Evolutionary conservation across 2,329 filamentous ascomycete species (phyloP).

Genomic region (Sphaerulina populicola): DNA sequence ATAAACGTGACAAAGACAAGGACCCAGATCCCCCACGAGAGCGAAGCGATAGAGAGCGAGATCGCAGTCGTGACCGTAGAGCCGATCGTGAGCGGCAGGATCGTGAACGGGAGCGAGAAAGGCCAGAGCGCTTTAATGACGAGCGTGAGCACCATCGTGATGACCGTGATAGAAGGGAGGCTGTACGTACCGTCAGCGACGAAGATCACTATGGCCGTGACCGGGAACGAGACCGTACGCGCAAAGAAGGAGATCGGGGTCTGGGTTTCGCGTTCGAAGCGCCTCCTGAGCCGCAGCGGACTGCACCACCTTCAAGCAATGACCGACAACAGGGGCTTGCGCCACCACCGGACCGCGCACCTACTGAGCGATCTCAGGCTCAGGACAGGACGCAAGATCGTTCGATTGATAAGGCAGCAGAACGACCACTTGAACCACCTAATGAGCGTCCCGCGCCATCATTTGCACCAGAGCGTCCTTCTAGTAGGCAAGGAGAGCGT

Average conservation of each 20-base stretch:
- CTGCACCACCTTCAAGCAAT: slow-evolving; percentile 12
- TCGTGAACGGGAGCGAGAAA: slow-evolving; percentile 18
- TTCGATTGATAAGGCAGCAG: neutral
- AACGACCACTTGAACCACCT: neutral
- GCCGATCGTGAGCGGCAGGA: slow-evolving; percentile 17
- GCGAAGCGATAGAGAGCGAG: slow-evolving; percentile 18
- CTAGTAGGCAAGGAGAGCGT: slow-evolving; percentile 11
- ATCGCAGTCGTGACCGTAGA: slow-evolving; percentile 19
- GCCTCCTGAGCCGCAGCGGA: slow-evolving; percentile 21
- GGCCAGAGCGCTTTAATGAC: slow-evolving; percentile 17
- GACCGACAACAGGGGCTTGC: slow-evolving; percentile 14
- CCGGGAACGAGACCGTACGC: slow-evolving; percentile 21
- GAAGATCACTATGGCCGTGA: slow-evolving; percentile 23
- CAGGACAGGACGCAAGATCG: neutral
- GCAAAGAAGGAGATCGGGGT: slow-evolving; percentile 25
- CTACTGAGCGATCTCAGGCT: neutral
- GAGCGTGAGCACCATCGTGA: slow-evolving; percentile 16
- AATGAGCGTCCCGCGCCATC: neutral
- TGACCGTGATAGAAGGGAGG: slow-evolving; percentile 17
- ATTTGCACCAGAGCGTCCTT: slow-evolving; percentile 8
- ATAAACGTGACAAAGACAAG: slow-evolving; percentile 22
- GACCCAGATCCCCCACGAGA: slow-evolving; percentile 19
- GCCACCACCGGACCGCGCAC: slow-evolving; percentile 2
- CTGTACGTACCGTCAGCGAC: slow-evolving; percentile 19
- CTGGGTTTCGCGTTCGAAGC: slow-evolving; percentile 32